A percentile compares a stretch with the other conserved stretches of the same genome.
Conservation (phyloP, 495 filamentous ascomycete genomes). For the Daldinia grandis region DNA sequence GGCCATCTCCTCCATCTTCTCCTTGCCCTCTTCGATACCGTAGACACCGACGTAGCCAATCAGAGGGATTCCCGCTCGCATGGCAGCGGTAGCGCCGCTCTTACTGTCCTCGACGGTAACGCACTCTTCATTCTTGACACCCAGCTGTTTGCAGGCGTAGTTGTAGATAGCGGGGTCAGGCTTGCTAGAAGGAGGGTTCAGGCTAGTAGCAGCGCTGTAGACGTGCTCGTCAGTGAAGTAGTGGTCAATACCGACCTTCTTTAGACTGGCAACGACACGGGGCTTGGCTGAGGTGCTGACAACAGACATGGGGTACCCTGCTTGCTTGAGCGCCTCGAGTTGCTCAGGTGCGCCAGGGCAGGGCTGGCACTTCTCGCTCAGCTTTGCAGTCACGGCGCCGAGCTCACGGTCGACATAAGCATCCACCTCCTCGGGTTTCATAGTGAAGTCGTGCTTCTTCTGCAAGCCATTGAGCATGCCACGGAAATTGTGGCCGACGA, state of each 20-base stretch:
- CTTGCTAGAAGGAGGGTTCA: constrained; percentile 84
- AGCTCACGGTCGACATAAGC: constrained; percentile 81
- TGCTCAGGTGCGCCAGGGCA: constrained; percentile 78
- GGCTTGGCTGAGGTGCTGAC: constrained; percentile 82
- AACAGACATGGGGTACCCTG: constrained; percentile 78
- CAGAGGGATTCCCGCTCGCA: constrained; percentile 81
- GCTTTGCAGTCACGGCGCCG: constrained; percentile 83
- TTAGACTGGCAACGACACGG: constrained; percentile 79
- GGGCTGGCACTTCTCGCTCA: constrained; percentile 71
- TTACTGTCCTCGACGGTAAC: constrained; percentile 91
- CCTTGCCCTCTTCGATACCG: constrained; percentile 58
- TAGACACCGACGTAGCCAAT: constrained; percentile 93
- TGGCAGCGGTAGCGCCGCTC: constrained; percentile 81
- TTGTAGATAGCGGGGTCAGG: constrained; percentile 94
- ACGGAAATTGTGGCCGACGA: constrained; percentile 96
- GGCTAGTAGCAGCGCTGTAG: constrained; percentile 83
- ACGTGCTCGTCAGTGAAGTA: constrained; percentile 79
- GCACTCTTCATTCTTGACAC: constrained; percentile 76
- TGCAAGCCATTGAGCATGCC: constrained; percentile 80
- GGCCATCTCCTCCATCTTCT: constrained; percentile 77
- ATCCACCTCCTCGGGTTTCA: constrained; percentile 74
- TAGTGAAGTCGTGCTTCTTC: constrained; percentile 76
- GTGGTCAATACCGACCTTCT: constrained; percentile 81
- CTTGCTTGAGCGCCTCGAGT: constrained; percentile 69
- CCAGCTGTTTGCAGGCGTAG: constrained; percentile 77